phyloP scores from a whole-genome alignment of 768 basidiomycete species.

The Cubamyces sp. region DNA sequence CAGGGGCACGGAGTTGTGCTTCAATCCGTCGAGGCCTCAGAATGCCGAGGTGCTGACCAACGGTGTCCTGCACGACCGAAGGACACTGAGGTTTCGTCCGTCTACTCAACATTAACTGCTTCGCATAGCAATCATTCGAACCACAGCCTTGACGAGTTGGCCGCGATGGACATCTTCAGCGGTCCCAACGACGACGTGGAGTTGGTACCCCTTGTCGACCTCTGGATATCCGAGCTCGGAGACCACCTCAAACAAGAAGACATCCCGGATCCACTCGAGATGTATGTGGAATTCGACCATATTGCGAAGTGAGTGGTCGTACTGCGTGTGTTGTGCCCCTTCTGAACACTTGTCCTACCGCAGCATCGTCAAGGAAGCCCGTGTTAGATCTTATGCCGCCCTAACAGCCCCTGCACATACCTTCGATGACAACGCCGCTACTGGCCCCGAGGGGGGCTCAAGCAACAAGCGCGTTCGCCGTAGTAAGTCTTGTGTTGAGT shows the following conservation, averaged over 20 bases:
- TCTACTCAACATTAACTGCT: too few species aligned
- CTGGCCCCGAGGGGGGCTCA: too few species aligned
- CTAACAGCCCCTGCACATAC: too few species aligned
- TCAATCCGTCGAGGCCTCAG: too few species aligned
- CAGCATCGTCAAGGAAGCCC: not conserved
- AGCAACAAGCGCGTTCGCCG: too few species aligned
- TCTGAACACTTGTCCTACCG: not conserved
- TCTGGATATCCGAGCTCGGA: constrained; percentile 8
- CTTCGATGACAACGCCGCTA: too few species aligned
- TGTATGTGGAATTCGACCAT: not conserved
- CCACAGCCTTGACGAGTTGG: not conserved
- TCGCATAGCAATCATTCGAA: not conserved
- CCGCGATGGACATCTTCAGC: constrained; percentile 4
- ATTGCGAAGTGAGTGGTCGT: not conserved
- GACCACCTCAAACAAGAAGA: not conserved
- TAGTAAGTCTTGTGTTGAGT: too few species aligned
- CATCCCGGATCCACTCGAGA: constrained; percentile 6
- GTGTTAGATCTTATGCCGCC: not conserved
- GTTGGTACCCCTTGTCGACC: constrained; percentile 1
- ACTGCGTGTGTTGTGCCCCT: not conserved
- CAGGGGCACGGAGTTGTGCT: too few species aligned
- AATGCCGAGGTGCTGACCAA: too few species aligned
- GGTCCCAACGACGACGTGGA: not conserved
- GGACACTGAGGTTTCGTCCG: too few species aligned
- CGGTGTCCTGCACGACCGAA: too few species aligned